phyloP scores from a whole-genome alignment of 345 rosid species.

The Eucalyptus victrix region DNA sequence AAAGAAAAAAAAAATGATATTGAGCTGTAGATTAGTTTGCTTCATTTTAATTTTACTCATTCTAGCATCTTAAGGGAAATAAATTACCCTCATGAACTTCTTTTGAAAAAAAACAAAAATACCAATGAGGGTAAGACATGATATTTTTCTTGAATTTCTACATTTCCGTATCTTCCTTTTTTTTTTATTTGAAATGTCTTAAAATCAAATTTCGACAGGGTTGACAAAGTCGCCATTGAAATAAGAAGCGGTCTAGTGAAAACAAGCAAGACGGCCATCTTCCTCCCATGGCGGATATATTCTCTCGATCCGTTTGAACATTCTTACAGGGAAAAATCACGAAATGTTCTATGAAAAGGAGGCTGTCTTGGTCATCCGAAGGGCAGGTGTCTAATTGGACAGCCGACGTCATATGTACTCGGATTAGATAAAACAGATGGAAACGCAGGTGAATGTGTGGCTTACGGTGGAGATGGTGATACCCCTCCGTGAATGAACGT shows the following conservation, averaged over 20 bases:
- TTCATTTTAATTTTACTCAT: background rate
- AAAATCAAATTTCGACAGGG: background rate
- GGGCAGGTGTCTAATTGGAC: background rate
- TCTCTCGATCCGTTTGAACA: background rate
- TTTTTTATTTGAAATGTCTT: background rate
- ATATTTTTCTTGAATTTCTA: background rate
- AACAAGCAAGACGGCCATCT: background rate
- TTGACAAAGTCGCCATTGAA: background rate
- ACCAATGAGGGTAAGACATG: accelerated
- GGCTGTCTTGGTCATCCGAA: background rate
- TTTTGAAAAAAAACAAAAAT: background rate
- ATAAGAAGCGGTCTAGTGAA: background rate
- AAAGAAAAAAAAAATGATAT: background rate
- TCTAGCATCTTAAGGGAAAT: background rate
- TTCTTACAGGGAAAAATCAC: background rate
- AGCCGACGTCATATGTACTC: background rate
- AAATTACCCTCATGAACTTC: background rate
- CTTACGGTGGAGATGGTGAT: background rate
- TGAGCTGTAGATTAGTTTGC: background rate
- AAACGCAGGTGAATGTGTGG: background rate
- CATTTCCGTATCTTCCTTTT: accelerated
- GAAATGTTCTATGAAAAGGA: background rate
- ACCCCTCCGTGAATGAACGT: background rate
- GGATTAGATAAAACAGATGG: background rate
- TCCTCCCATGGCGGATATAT: background rate